Conservation (phyloP, 106 monocot species). For the Acorus gramineus region DNA sequence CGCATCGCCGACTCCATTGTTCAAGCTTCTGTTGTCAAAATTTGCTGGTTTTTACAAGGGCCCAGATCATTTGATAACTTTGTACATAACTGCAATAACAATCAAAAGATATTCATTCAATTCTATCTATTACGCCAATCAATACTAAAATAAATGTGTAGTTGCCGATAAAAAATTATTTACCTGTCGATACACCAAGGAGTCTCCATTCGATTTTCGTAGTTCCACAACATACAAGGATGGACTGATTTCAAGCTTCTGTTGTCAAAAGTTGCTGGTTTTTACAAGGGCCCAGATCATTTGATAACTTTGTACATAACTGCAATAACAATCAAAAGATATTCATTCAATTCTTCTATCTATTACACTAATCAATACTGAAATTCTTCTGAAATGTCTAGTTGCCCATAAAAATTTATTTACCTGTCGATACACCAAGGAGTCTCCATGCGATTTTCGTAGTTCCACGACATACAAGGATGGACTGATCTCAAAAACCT, state of each 20-base stretch:
- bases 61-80: slow-evolving; percentile 58
- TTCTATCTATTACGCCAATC: too few relatives aligned
- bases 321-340: slow-evolving; percentile 10
- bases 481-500: slow-evolving; percentile 33
- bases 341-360: too few relatives aligned
- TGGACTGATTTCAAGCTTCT: slow-evolving; percentile 18
- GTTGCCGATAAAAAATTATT: background rate
- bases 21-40: slow-evolving; percentile 16
- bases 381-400: background rate
- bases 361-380: too few relatives aligned
- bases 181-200: slow-evolving; percentile 68
- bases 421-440: slow-evolving; percentile 51
- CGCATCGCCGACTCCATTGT: slow-evolving; percentile 12
- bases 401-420: background rate
- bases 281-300: slow-evolving; percentile 42
- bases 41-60: slow-evolving; percentile 29
- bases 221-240: slow-evolving; percentile 76
- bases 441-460: slow-evolving; percentile 26
- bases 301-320: slow-evolving; percentile 55
- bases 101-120: too few relatives aligned
- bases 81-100: slow-evolving; percentile 41
- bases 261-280: slow-evolving; percentile 27
- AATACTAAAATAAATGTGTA: background rate
- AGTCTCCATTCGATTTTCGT: slow-evolving; percentile 59
- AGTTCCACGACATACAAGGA: slow-evolving; percentile 28